These are phyloP conservation scores for Straminergon stramineum DNA, from an alignment of 225 moss, liverwort and hornwort genomes.

Conservation along the genomic window DNA sequence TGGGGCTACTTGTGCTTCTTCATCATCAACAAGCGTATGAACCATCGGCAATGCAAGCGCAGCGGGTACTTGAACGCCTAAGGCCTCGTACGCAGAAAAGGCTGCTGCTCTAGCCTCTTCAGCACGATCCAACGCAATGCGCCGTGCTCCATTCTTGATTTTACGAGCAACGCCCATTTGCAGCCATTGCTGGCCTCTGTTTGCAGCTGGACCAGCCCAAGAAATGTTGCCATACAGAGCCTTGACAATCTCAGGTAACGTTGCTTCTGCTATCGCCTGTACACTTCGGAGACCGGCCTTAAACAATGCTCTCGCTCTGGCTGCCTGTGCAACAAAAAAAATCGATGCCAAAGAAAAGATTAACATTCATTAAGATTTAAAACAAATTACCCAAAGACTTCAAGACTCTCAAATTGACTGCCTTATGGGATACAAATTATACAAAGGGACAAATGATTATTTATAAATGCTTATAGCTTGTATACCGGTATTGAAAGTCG, in stretches of 20 bases:
- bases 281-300: conserved; percentile 89
- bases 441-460: not conserved
- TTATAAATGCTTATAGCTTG: not conserved
- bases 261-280: conserved; percentile 88
- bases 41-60: conserved; percentile 29
- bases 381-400: not conserved
- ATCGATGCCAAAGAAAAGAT: not conserved
- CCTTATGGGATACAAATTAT: not conserved
- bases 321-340: conserved; percentile 44
- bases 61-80: conserved; percentile 69
- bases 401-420: not conserved
- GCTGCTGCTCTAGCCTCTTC: conserved; percentile 87
- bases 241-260: conserved; percentile 72
- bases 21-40: conserved; percentile 21
- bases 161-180: conserved; percentile 69
- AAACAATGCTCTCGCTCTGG: conserved; percentile 83
- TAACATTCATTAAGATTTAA: not conserved
- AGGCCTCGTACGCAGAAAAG: conserved; percentile 83
- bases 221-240: conserved; percentile 63
- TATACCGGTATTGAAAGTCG: not conserved
- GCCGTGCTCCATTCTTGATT: conserved; percentile 79
- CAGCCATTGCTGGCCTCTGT: conserved; percentile 59
- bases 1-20: conserved; percentile 9
- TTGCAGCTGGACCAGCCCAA: conserved; percentile 59
- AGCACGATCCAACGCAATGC: conserved; percentile 69